phyloP scores from a whole-genome alignment of 306 rosid genomes.

The Alnus rubra region DNA sequence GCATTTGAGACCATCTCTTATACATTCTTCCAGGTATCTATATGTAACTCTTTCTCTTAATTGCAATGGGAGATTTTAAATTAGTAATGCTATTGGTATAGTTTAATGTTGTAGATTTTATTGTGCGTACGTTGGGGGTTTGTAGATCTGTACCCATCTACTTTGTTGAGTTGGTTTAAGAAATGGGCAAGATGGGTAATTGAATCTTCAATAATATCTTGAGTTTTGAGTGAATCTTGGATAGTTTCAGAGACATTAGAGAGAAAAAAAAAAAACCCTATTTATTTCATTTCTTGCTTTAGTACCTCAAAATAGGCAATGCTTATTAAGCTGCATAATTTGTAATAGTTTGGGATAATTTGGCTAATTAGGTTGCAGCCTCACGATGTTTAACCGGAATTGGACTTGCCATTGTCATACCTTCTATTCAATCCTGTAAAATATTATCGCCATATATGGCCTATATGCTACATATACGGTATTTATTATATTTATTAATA shows the following conservation, averaged over 20 bases:
- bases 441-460: no score
- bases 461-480: no score
- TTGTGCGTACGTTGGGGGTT: not conserved
- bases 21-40: slow-evolving; percentile 58
- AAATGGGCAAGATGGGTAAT: not conserved
- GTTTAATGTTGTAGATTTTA: not conserved
- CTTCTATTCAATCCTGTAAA: slow-evolving; percentile 61
- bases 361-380: slow-evolving; percentile 59
- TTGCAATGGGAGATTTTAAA: not conserved
- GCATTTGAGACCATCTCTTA: slow-evolving; percentile 41
- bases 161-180: not conserved
- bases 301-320: no score
- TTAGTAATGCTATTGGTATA: not conserved
- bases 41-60: not conserved
- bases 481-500: no score
- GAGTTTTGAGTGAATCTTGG: not conserved
- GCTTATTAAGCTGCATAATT: not conserved
- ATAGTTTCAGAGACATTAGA: not conserved
- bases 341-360: not conserved
- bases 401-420: slow-evolving; percentile 80
- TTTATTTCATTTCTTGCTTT: not conserved
- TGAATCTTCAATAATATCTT: not conserved
- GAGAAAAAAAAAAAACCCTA: no score
- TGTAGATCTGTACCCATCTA: not conserved
- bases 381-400: slow-evolving; percentile 87